Percentiles rank a stretch among this genome's conserved stretches.
Conservation (phyloP, 2,329 filamentous ascomycete genomes). For the Penicillium sp. region DNA sequence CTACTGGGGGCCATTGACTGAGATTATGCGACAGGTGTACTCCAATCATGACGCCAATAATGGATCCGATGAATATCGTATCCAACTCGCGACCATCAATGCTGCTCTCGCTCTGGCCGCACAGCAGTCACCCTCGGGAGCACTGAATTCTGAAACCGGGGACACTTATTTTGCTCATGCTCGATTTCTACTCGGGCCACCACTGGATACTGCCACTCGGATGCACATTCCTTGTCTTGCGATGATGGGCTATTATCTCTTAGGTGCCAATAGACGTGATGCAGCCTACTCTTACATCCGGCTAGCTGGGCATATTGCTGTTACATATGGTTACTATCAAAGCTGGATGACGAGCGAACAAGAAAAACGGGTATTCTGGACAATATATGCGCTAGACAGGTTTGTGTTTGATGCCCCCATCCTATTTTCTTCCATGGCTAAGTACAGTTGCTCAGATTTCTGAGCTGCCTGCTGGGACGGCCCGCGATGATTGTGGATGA, state of each 20-base stretch:
- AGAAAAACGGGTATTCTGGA: slow-evolving; percentile 1
- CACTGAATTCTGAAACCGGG: neutral
- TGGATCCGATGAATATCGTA: neutral
- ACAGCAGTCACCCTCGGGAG: neutral
- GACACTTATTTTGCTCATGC: neutral
- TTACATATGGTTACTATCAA: slow-evolving; percentile 2
- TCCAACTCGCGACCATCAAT: neutral
- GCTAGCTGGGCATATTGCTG: neutral
- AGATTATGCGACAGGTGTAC: neutral
- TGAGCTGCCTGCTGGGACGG: neutral
- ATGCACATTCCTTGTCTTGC: neutral
- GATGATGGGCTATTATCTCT: neutral
- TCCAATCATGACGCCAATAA: neutral
- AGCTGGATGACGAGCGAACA: neutral
- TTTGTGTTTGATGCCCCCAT: neutral
- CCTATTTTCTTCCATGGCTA: neutral
- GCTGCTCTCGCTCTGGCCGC: neutral
- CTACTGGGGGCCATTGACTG: neutral
- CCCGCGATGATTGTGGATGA: neutral
- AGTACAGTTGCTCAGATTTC: neutral
- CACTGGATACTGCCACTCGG: neutral
- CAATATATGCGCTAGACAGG: slow-evolving; percentile 1
- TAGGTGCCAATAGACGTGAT: neutral
- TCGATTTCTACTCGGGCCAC: neutral
- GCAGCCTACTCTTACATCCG: slow-evolving; percentile 1